Conservation (phyloP, 1,139 yeast species). For the Lodderomyces orthopsilosis region DNA sequence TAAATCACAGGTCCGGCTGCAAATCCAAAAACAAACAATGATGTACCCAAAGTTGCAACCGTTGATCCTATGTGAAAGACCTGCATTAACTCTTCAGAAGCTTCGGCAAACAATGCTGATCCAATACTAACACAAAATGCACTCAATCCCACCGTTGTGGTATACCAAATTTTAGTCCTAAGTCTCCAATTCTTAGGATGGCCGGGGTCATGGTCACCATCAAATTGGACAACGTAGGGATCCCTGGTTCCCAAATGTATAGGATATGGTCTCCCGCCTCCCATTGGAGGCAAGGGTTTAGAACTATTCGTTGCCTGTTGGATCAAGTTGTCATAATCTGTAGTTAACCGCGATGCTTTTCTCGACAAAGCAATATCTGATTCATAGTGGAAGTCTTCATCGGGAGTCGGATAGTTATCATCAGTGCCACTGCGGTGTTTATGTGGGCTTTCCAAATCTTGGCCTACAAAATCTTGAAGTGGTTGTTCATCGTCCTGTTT, state of each 20-base stretch:
- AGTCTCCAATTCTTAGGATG: conserved; percentile 50
- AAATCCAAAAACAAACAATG: conserved; percentile 43
- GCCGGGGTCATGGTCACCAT: conserved; percentile 49
- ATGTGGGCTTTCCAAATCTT: not conserved
- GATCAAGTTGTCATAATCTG: conserved; percentile 31
- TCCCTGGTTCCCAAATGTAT: conserved; percentile 33
- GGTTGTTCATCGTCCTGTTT: not conserved
- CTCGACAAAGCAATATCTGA: conserved; percentile 24
- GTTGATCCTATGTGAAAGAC: conserved; percentile 33
- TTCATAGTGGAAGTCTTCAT: conserved; percentile 25
- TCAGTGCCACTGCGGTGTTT: not conserved
- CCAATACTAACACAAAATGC: conserved; percentile 49
- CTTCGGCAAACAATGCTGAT: conserved; percentile 40
- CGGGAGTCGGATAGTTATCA: not conserved
- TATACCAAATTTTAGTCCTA: conserved; percentile 24
- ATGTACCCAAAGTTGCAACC: conserved; percentile 39
- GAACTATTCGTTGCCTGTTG: conserved; percentile 6
- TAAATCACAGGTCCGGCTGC: conserved; percentile 44
- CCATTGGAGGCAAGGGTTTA: conserved; percentile 35
- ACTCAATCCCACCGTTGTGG: conserved; percentile 29
- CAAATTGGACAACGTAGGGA: conserved; percentile 39
- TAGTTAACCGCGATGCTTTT: conserved; percentile 28
- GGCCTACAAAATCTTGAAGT: not conserved
- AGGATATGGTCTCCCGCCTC: conserved; percentile 37
- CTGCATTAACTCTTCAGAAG: conserved; percentile 21